Evolutionary conservation across 768 basidiomycete species (phyloP), one percentile per base, ranked within the genome.

Genomic region (Amanita pseudoporphyria): DNA sequence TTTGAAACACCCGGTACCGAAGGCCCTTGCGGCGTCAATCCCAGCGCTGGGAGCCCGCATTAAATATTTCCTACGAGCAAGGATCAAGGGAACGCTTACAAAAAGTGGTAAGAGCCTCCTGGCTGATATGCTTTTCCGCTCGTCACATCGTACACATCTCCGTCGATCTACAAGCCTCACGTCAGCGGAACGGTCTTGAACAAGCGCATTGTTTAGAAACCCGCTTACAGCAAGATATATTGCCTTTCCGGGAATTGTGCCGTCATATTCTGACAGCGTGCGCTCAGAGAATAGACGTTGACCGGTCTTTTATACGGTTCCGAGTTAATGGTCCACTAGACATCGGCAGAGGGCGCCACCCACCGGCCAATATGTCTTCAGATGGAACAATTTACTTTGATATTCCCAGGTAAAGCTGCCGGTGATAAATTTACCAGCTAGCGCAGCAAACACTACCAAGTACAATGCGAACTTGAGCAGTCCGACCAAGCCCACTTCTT

Each of bases 61-160:
- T 57, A 49, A 53, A 49, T 60, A 49, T 58, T 54, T 53, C 54
- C 55, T 42, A 45, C 49, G 53, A 38, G 44, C 47, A 44, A 41
- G 19, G 37, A 41, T 36, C 53, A 54, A 38, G 57, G 49, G 41
- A 47, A 38, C 45, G 64, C 77, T 54, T 60, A 84, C 85, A 87
- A 73, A 60, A 79, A 70, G 57, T 81, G 73, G 67, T 91, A 91
- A 36, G 87, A 77, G 33, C 92, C 94, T 12, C 93, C 94, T 33
- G 83, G 86, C 45, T 93, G 91, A 63, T 98, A 98, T 18, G 84
- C 73, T 52, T 73, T 71, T 56, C 81, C 82, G 53, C 76, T 74
- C n/a, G 83, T 79, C 46, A 98, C 94, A 60, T 98, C 94, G 66
- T 82, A 98, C 6, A 98, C 90, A 46, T 87, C 86, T 10, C 88